A percentile compares a stretch with the other conserved stretches of the same genome.
These are phyloP conservation scores for Marasmius oreades DNA, from an alignment of 1,284 basidiomycete species.

Conservation along the genomic window DNA sequence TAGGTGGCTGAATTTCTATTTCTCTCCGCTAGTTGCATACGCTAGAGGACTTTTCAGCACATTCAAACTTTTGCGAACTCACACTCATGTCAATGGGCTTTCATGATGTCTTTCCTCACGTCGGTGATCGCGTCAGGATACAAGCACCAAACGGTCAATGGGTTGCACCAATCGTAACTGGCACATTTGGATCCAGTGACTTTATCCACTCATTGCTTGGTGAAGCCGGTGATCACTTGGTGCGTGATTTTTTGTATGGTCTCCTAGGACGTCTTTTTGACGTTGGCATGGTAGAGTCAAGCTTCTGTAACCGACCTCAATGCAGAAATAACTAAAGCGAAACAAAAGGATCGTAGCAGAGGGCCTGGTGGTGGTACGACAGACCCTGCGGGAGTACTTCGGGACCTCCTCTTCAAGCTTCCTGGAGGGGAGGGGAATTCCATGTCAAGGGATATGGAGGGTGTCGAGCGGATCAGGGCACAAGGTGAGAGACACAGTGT, in stretches of 20 bases:
- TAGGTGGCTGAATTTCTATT: slow-evolving; percentile 1
- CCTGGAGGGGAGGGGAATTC: slow-evolving; percentile 59
- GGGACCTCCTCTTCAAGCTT: slow-evolving; percentile 53
- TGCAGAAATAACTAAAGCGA: slow-evolving; percentile 72
- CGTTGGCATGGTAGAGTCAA: slow-evolving; percentile 33
- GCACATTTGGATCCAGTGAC: slow-evolving; percentile 85
- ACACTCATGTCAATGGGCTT: slow-evolving; percentile 75
- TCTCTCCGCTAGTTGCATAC: slow-evolving; percentile 64
- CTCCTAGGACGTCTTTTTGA: slow-evolving; percentile 2
- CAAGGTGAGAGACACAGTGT: slow-evolving; percentile 37
- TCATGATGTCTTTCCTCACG: slow-evolving; percentile 82
- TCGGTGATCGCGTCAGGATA: slow-evolving; percentile 79
- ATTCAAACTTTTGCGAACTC: slow-evolving; percentile 88
- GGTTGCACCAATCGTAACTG: slow-evolving; percentile 85
- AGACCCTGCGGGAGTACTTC: slow-evolving; percentile 41
- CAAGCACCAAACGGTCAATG: slow-evolving; percentile 74
- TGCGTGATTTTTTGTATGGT: slow-evolving; percentile 27
- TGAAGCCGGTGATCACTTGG: slow-evolving; percentile 74
- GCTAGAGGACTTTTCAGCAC: slow-evolving; percentile 85
- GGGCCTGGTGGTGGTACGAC: slow-evolving; percentile 25
- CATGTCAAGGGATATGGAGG: slow-evolving; percentile 74
- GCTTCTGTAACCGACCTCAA: slow-evolving; percentile 89
- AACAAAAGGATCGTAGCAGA: slow-evolving; percentile 45
- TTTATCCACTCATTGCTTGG: slow-evolving; percentile 70
- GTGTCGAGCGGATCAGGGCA: slow-evolving; percentile 68